Evolutionary conservation across 192 early-diverging fungal genomes (phyloP).

Genomic region (Allomyces macrogynus): DNA sequence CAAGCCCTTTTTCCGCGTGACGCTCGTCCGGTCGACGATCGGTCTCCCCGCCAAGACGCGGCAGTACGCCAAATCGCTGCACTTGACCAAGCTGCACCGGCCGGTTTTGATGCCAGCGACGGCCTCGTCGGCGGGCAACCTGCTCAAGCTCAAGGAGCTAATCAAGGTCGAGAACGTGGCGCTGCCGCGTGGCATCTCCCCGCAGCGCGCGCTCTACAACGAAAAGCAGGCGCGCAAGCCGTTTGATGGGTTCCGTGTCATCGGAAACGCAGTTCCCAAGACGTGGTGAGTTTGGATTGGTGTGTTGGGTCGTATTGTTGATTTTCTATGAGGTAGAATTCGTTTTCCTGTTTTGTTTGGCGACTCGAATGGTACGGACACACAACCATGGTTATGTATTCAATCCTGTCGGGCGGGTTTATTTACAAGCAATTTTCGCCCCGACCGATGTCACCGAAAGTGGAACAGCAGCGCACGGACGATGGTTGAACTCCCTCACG

Average conservation of each 20-base stretch:
- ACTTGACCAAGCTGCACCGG: slow-evolving; percentile 28
- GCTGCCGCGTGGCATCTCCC: neutral
- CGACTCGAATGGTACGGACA: too few relatives aligned
- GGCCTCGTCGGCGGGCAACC: slow-evolving; percentile 27
- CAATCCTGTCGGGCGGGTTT: neutral
- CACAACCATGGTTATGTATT: too few relatives aligned
- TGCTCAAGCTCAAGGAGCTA: slow-evolving; percentile 41
- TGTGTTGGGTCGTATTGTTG: neutral
- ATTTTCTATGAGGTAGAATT: neutral
- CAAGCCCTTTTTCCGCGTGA: slow-evolving; percentile 29
- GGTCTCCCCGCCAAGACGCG: slow-evolving; percentile 29
- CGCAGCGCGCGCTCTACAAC: neutral
- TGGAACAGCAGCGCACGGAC: neutral
- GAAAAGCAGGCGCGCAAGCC: neutral
- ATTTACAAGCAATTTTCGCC: neutral
- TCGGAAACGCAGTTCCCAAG: neutral
- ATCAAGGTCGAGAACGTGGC: slow-evolving; percentile 20
- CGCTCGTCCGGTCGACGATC: slow-evolving; percentile 29
- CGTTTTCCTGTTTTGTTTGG: too few relatives aligned
- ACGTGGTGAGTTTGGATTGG: neutral
- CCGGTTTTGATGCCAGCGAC: slow-evolving; percentile 29
- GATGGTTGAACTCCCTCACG: neutral
- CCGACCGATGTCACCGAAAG: neutral
- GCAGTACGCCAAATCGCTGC: slow-evolving; percentile 25
- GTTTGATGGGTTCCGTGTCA: neutral